Percentiles rank a stretch among this genome's conserved stretches.
phyloP scores from a whole-genome alignment of 768 basidiomycete species.

The Dacryopinax primogenitus region DNA sequence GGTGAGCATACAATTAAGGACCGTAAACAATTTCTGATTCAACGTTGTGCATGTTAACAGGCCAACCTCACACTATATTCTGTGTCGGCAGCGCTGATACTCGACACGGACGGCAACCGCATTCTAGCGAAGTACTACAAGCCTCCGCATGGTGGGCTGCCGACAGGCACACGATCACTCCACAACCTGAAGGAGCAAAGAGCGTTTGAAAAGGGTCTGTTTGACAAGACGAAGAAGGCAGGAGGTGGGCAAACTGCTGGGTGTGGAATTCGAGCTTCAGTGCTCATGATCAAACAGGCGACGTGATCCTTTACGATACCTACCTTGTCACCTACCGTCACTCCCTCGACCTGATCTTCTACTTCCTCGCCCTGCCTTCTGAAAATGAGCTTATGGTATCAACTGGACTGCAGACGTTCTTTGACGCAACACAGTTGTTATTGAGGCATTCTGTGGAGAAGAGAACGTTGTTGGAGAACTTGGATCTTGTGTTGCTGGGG shows the following conservation, averaged over 20 bases:
- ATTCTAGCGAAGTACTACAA: conserved; percentile 93
- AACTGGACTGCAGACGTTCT: conserved; percentile 66
- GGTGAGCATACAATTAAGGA: neutral
- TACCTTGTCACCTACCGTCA: conserved; percentile 90
- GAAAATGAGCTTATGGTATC: conserved; percentile 97
- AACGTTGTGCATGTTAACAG: conserved; percentile 17
- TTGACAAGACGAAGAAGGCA: conserved; percentile 88
- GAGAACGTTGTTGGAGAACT: conserved; percentile 81
- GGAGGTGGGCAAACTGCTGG: conserved; percentile 46
- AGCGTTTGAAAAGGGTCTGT: conserved; percentile 87
- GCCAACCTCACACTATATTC: conserved; percentile 77
- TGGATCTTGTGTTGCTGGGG: conserved; percentile 83
- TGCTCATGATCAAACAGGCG: conserved; percentile 41
- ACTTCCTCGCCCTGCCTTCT: conserved; percentile 70
- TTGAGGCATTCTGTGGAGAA: conserved; percentile 91
- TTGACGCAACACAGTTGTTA: conserved; percentile 73
- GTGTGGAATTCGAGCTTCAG: neutral
- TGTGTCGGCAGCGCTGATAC: conserved; percentile 72
- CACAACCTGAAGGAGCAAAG: conserved; percentile 80
- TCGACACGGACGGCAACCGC: conserved; percentile 91
- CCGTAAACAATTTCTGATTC: neutral
- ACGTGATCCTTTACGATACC: conserved; percentile 82
- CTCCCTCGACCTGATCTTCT: conserved; percentile 89
- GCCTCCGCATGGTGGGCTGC: conserved; percentile 30
- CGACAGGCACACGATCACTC: conserved; percentile 42